Percentiles rank a stretch among this genome's conserved stretches.
Evolutionary conservation across 176 grass and related monocot genomes (phyloP).

Genomic region (Phyllostachys edulis): DNA sequence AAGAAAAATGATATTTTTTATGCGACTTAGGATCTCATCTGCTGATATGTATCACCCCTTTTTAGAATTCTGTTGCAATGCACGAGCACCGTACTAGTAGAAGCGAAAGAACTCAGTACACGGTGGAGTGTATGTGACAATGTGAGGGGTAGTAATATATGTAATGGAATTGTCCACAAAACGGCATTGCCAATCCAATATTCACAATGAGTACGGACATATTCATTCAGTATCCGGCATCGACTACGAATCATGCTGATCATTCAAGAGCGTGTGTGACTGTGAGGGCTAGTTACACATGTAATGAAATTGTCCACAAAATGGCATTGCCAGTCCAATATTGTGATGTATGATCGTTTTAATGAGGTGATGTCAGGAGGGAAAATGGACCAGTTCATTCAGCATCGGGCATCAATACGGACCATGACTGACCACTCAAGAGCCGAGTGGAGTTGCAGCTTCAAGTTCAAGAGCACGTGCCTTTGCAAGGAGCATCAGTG

Average conservation of each 20-base stretch:
- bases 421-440: too few relatives aligned
- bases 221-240: not conserved
- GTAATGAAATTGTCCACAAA: slow-evolving; percentile 21
- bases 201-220: not conserved
- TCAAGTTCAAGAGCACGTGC: slow-evolving; percentile 26
- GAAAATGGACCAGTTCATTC: not conserved
- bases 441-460: not conserved
- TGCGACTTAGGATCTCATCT: too few relatives aligned
- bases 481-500: slow-evolving; percentile 57
- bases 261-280: not conserved
- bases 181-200: not conserved
- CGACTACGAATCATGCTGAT: not conserved
- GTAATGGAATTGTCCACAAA: slow-evolving; percentile 21
- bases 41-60: too few relatives aligned
- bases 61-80: too few relatives aligned
- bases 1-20: too few relatives aligned
- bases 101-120: not conserved
- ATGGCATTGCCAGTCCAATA: not conserved
- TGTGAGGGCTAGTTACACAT: too few relatives aligned
- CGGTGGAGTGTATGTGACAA: not conserved
- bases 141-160: too few relatives aligned
- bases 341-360: not conserved
- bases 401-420: not conserved
- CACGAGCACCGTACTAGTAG: too few relatives aligned
- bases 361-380: not conserved